Base-by-base conservation (phyloP, 176 grass and related monocot genomes). In the Carex cristatella region DNA sequence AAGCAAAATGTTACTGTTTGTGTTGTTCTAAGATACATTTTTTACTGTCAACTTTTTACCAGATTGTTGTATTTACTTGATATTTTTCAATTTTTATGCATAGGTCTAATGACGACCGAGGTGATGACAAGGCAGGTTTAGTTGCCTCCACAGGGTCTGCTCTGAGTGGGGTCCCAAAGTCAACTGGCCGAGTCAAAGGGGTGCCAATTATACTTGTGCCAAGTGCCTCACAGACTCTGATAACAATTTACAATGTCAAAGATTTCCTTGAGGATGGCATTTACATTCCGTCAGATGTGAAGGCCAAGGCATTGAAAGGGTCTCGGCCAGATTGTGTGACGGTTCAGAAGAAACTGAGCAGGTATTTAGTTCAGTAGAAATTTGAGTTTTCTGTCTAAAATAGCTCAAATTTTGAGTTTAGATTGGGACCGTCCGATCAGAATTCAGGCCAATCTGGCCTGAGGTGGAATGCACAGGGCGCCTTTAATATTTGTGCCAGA, bases 141-240 rank as follows among this genome's bases (percentile, higher is more conserved):
- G 68, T 85, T 31, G 86, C 67, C 13, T 42, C 76, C 2, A 81
- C 44, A 4, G 72, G 87, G 31, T 69, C 86, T 8, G 58, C 89
- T 0, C 87, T 93, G 54, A 86, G 93, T 31, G 88, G 87, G 79
- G 68, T 78, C 15, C 84, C 88, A 7, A 98, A 90, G 87, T 31
- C 86, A 44, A 86, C 80, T 18, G 91, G 92, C 4, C 93, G 93
- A 61, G 72, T 90, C 42, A 83, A 83, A 18, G 80, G 80, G 18
- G 88, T 98, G 69, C 93, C 95, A 23, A 98, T 98, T 76, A 98
- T 98, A 79, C 88, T 98, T 32, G 95, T 98, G 84, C 95, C 95
- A 48, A 98, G 95, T 85, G 95, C 95, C 59, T 98, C 87, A 12
- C 91, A 94, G 89, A 98, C 93, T 65, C 88, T 98, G 1, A 92